phyloP scores from a whole-genome alignment of 2,329 filamentous ascomycete species.

The Penicillium sp. region DNA sequence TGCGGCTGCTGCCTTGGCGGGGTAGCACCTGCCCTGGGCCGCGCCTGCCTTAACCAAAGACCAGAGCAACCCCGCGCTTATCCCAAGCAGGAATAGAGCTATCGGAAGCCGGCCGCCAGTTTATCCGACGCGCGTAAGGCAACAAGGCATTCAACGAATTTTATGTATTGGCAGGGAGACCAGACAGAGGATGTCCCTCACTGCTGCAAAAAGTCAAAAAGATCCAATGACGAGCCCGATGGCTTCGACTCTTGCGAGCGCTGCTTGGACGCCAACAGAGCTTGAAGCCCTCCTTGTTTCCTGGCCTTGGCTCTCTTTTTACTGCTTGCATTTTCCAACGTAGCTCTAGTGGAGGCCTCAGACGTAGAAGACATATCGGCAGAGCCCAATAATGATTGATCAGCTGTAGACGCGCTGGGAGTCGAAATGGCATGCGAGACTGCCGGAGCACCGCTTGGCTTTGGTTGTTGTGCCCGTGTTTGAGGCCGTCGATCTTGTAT shows the following conservation, averaged over 20 bases:
- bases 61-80: slow-evolving; percentile 32
- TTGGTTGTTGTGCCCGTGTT: slow-evolving; percentile 19
- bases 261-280: slow-evolving; percentile 47
- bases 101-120: slow-evolving; percentile 17
- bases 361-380: slow-evolving; percentile 10
- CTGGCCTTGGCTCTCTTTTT: slow-evolving; percentile 54
- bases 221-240: slow-evolving; percentile 40
- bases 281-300: slow-evolving; percentile 52
- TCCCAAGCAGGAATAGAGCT: slow-evolving; percentile 14
- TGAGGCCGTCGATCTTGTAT: slow-evolving; percentile 15
- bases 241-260: slow-evolving; percentile 22
- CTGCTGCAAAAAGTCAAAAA: slow-evolving; percentile 53
- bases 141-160: slow-evolving; percentile 16
- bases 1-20: slow-evolving; percentile 12
- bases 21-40: background rate
- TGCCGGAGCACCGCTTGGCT: slow-evolving; percentile 9
- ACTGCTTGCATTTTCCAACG: slow-evolving; percentile 43
- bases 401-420: slow-evolving; percentile 8
- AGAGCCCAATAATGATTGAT: slow-evolving; percentile 12
- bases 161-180: background rate
- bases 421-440: background rate
- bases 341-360: slow-evolving; percentile 13
- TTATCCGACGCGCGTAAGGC: slow-evolving; percentile 16
- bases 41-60: background rate
- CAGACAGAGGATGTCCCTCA: no score